Conservation (phyloP, 768 basidiomycete genomes). For the Mycena galericulata region DNA sequence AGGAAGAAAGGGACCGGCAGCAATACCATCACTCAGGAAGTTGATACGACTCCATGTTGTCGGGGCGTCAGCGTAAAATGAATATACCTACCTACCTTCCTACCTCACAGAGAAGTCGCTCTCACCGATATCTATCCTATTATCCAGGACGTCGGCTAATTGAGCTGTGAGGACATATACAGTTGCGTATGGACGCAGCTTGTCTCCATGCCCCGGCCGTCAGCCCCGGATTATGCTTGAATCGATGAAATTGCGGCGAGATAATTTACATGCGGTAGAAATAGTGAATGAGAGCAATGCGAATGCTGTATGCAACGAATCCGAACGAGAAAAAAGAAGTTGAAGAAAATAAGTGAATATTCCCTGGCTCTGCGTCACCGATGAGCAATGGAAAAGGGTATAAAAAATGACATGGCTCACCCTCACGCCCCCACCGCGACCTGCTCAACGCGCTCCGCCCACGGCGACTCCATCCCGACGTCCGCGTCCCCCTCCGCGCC, state of each 20-base stretch:
- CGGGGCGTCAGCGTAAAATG: not conserved
- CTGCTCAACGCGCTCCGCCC: slow-evolving; percentile 10
- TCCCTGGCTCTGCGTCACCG: not conserved
- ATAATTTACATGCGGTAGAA: slow-evolving; percentile 28
- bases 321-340: not conserved
- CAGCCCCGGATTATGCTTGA: not conserved
- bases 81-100: not conserved
- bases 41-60: no score
- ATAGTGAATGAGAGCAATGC: slow-evolving; percentile 19
- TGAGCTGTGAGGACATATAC: not conserved
- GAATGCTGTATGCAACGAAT: slow-evolving; percentile 16
- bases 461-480: slow-evolving; percentile 14
- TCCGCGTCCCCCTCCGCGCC: slow-evolving; percentile 15
- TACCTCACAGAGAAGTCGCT: not conserved
- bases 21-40: no score
- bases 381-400: no score
- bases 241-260: slow-evolving; percentile 16
- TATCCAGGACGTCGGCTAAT: slow-evolving; percentile 1
- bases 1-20: no score
- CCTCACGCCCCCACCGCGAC: slow-evolving; percentile 11
- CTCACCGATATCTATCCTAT: not conserved
- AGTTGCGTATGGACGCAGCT: not conserved
- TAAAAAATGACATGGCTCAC: not conserved
- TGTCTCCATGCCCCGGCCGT: not conserved
- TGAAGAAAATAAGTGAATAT: slow-evolving; percentile 1